A percentile compares a stretch with the other conserved stretches of the same genome.
phyloP scores from a whole-genome alignment of 164 flowering plant species.

The Tetracentron sinense region DNA sequence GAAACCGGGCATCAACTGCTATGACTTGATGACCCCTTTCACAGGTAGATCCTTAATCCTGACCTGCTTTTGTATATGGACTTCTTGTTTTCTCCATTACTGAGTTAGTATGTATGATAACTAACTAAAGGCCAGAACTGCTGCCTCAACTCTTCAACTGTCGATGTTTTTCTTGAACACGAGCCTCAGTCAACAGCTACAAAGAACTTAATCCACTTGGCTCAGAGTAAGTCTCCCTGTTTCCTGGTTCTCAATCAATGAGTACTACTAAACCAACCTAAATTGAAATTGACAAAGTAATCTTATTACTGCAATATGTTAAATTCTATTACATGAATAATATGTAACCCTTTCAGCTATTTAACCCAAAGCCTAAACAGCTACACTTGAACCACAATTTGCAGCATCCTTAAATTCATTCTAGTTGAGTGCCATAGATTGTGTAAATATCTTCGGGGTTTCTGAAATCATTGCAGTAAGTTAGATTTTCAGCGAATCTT shows the following conservation, averaged over 20 bases:
- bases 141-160: slow-evolving; percentile 55
- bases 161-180: slow-evolving; percentile 38
- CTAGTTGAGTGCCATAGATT: too few relatives aligned
- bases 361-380: too few relatives aligned
- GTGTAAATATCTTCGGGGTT: too few relatives aligned
- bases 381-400: too few relatives aligned
- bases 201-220: slow-evolving; percentile 72
- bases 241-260: not conserved
- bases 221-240: slow-evolving; percentile 60
- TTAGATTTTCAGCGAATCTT: too few relatives aligned
- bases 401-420: too few relatives aligned
- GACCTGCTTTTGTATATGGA: not conserved
- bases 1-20: slow-evolving; percentile 46
- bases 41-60: slow-evolving; percentile 39
- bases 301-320: not conserved
- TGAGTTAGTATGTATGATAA: not conserved
- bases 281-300: not conserved
- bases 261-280: not conserved
- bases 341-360: too few relatives aligned
- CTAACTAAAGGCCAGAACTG: slow-evolving; percentile 61
- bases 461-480: too few relatives aligned
- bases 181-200: slow-evolving; percentile 74
- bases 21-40: slow-evolving; percentile 41
- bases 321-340: too few relatives aligned
- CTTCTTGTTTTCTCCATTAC: not conserved